Evolutionary conservation across 2,329 filamentous ascomycete species (phyloP), one percentile per base, ranked within the genome.

Genomic region (Stachybotrys elegans): DNA sequence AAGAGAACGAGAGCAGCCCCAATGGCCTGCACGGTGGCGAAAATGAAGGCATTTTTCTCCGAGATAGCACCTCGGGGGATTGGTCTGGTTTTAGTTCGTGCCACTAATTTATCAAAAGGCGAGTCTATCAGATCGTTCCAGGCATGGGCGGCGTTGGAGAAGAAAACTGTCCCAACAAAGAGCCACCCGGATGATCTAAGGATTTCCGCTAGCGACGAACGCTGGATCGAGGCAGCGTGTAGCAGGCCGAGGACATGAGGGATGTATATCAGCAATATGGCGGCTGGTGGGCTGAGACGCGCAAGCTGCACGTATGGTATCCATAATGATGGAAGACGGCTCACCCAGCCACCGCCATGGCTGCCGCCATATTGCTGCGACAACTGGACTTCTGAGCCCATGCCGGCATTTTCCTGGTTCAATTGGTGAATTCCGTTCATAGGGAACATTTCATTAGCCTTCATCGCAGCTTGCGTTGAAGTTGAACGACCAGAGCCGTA

Each of bases 201-300:
- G 9, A 29, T n/a, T 9, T 29, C 25, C 25, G n/a, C 9, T 5
- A 36, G n/a, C 11, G 13, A 4, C 6, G 21, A 16, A 5, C 31
- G 43, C 48, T 13, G 57, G 43, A 48, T 58, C 48, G 39, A 56
- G 5, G 56, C 54, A 4, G 57, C 60, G 16, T 56, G 48, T 11
- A 62, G 44, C 38, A 58, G 45, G 22, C 60, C 61, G 46, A 61
- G 60, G 42, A 62, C 52, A 44, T 63, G 59, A 4, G 61, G 58
- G 40, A 62, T 57, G 46, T 53, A 61, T 45, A 66, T 59, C 38
- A 63, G 55, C 43, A 59, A 55, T 25, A 65, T 39, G 1, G 52
- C 58, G 3, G 55, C 57, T 0, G 60, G 61, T 2, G 59, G 59
- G 34, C 54, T 60, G 11, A 65, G 49, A n/a, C 61, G 58, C 5